These are phyloP conservation scores for Annulohypoxylon stygium DNA, from an alignment of 495 filamentous ascomycete species.

Conservation along the genomic window DNA sequence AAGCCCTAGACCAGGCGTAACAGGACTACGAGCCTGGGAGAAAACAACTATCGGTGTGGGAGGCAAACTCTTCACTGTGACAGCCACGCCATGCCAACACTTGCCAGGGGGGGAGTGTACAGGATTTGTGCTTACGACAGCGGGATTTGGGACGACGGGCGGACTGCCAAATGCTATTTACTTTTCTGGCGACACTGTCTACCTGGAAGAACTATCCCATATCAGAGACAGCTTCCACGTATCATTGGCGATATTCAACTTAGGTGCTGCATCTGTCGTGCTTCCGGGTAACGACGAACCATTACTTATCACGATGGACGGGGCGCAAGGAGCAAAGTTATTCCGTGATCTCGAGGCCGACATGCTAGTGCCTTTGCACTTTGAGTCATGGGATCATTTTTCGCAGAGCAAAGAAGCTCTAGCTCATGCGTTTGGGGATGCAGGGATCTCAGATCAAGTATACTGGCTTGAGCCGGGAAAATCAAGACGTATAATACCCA, in stretches of 20 bases:
- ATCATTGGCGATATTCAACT: conserved; percentile 55
- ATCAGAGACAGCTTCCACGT: conserved; percentile 53
- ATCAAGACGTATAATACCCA: not conserved
- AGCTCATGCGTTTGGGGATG: conserved; percentile 66
- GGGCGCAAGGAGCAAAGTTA: conserved; percentile 58
- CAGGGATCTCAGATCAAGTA: conserved; percentile 70
- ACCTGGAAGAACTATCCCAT: conserved; percentile 59
- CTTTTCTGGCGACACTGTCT: conserved; percentile 69
- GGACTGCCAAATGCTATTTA: conserved; percentile 66
- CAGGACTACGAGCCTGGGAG: conserved; percentile 57
- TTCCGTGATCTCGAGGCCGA: conserved; percentile 61
- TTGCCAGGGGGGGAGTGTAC: conserved; percentile 63
- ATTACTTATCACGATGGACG: conserved; percentile 66
- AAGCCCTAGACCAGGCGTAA: conserved; percentile 59
- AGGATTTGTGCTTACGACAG: conserved; percentile 60
- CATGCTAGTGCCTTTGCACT: conserved; percentile 66
- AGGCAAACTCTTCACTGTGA: conserved; percentile 62
- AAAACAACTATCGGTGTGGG: conserved; percentile 41
- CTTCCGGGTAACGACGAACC: conserved; percentile 46
- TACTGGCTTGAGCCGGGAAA: conserved; percentile 52
- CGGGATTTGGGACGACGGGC: conserved; percentile 57
- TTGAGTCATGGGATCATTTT: conserved; percentile 66
- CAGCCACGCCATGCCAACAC: conserved; percentile 61
- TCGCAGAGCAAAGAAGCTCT: conserved; percentile 51
- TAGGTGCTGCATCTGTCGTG: conserved; percentile 51